Conservation (phyloP, 345 rosid genomes). For the Citrus medica region DNA sequence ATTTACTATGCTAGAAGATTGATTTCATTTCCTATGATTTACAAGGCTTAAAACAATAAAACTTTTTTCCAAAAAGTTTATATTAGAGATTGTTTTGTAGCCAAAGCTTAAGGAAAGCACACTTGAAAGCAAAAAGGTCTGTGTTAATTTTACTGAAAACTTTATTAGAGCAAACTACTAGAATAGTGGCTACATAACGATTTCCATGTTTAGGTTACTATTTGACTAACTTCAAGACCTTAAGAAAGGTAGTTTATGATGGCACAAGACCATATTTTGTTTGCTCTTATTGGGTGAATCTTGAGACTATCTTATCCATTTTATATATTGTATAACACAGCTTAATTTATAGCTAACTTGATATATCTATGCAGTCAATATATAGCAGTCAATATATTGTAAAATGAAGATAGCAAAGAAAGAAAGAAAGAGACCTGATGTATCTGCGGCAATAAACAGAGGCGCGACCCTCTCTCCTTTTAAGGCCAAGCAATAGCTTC, state of each 20-base stretch:
- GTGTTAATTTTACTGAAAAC: too few relatives aligned
- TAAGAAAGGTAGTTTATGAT: not conserved
- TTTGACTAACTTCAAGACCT: not conserved
- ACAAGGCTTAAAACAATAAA: too few relatives aligned
- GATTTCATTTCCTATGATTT: too few relatives aligned
- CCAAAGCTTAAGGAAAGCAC: too few relatives aligned
- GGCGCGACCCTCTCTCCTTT: slow-evolving; percentile 66
- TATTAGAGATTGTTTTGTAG: too few relatives aligned
- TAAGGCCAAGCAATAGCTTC: slow-evolving; percentile 71
- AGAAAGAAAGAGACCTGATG: slow-evolving; percentile 41
- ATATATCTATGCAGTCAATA: not conserved
- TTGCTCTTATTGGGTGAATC: not conserved
- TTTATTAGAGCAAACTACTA: too few relatives aligned
- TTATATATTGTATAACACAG: not conserved
- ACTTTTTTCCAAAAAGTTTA: too few relatives aligned
- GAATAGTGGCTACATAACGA: too few relatives aligned
- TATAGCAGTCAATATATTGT: not conserved
- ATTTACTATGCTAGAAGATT: too few relatives aligned
- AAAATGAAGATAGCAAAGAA: not conserved
- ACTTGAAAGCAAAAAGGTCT: too few relatives aligned
- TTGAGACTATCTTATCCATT: not conserved
- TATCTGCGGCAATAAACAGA: slow-evolving; percentile 70
- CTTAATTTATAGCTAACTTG: not conserved
- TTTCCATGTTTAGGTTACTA: too few relatives aligned
- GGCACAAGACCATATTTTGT: not conserved